These are phyloP conservation scores for Solanum paucissectum DNA, from an alignment of 257 asterid genomes.

Conservation along the genomic window DNA sequence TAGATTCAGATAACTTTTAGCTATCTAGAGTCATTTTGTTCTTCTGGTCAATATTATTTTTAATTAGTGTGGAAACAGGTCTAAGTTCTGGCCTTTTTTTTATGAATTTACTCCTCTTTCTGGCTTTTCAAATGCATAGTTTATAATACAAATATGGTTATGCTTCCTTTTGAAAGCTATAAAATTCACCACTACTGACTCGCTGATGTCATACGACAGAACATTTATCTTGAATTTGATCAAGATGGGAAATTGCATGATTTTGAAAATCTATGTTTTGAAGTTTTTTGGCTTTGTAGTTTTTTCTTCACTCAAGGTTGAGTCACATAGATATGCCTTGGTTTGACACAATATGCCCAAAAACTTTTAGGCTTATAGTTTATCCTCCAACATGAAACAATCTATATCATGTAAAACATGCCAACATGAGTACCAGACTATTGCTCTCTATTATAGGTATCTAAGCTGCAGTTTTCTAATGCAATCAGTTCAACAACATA, in stretches of 20 bases:
- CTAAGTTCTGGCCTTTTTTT: not conserved
- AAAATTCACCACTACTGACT: not conserved
- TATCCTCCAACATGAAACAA: not conserved
- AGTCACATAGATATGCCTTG: not conserved
- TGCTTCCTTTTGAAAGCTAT: not conserved
- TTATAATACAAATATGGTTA: not conserved
- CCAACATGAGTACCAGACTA: not conserved
- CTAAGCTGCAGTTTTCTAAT: not conserved
- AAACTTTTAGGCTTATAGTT: not conserved
- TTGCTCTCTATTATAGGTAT: not conserved
- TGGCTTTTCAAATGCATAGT: not conserved
- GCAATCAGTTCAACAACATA: not conserved
- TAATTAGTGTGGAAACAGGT: not conserved
- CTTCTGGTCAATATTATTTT: not conserved
- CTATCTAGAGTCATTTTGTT: not conserved
- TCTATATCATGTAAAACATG: not conserved
- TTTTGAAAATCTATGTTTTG: not conserved
- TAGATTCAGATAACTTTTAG: not conserved
- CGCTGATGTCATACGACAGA: not conserved
- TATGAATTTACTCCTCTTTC: not conserved
- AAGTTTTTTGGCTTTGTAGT: not conserved
- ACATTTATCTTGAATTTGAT: not conserved
- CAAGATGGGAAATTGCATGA: not conserved
- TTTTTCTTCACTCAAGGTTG: not conserved
- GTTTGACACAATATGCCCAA: not conserved